Conservation (phyloP, 345 rosid species). For the Cardamine occulta region DNA sequence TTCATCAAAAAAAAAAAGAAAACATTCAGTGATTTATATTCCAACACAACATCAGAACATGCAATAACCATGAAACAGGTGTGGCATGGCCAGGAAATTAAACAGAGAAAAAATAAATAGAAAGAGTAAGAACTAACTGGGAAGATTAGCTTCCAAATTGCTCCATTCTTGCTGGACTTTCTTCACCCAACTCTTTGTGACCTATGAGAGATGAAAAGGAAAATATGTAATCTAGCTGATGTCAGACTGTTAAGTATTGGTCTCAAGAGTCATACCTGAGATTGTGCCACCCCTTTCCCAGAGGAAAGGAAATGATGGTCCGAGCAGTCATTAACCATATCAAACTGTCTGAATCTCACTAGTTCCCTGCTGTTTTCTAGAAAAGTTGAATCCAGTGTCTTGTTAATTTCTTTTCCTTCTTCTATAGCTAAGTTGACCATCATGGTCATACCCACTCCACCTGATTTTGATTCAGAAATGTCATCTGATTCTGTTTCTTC, state of each 20-base stretch:
- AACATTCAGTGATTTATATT: background rate
- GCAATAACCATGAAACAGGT: background rate
- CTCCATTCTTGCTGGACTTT: slow-evolving; percentile 95
- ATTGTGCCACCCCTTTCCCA: slow-evolving; percentile 47
- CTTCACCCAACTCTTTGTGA: slow-evolving; percentile 75
- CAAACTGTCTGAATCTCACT: slow-evolving; percentile 63
- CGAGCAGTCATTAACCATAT: slow-evolving; percentile 70
- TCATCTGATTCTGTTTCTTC: slow-evolving; percentile 45
- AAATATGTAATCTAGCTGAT: slow-evolving; percentile 10
- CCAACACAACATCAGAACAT: slow-evolving; percentile 10
- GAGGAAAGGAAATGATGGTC: slow-evolving; percentile 77
- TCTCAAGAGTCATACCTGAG: slow-evolving; percentile 65
- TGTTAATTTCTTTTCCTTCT: slow-evolving; percentile 44
- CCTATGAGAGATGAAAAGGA: slow-evolving; percentile 47
- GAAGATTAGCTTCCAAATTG: slow-evolving; percentile 70
- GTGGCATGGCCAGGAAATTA: background rate
- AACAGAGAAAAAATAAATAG: too few relatives aligned
- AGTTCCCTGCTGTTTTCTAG: slow-evolving; percentile 26
- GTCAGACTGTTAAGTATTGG: slow-evolving; percentile 13
- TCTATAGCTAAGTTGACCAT: slow-evolving; percentile 40
- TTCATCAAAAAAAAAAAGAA: slow-evolving; percentile 4
- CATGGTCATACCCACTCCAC: slow-evolving; percentile 40
- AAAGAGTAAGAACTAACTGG: slow-evolving; percentile 57
- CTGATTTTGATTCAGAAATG: slow-evolving; percentile 46
- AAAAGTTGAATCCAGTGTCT: slow-evolving; percentile 32